Conservation (phyloP, 805 yeast genomes). For the Helenozyma rhizophorensis region DNA sequence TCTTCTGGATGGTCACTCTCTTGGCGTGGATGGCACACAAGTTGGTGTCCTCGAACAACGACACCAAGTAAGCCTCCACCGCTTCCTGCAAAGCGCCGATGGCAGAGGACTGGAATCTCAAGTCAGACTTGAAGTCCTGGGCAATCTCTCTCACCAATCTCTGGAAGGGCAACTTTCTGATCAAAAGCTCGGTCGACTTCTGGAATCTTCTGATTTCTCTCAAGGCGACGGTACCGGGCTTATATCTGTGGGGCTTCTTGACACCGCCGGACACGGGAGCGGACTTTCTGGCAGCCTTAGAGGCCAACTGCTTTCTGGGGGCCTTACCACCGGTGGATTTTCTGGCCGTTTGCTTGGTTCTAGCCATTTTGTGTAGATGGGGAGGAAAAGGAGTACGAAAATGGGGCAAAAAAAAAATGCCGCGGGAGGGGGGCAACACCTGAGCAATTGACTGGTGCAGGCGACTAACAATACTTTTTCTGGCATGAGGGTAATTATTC, state of each 20-base stretch:
- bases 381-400: constrained; percentile 1
- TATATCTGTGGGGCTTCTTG: constrained; percentile 92
- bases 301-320: constrained; percentile 90
- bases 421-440: not conserved
- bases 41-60: constrained; percentile 95
- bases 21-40: constrained; percentile 98
- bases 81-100: constrained; percentile 98
- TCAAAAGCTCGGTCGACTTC: constrained; percentile 89
- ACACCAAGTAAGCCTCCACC: constrained; percentile 95
- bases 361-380: constrained; percentile 56
- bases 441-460: constrained; percentile 3
- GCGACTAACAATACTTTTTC: constrained; percentile 1
- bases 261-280: constrained; percentile 93
- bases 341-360: constrained; percentile 94
- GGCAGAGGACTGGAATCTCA: constrained; percentile 96
- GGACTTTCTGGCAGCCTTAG: constrained; percentile 90
- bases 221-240: constrained; percentile 95
- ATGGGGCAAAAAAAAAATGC: not conserved
- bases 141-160: constrained; percentile 95
- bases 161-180: constrained; percentile 96
- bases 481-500: constrained; percentile 1
- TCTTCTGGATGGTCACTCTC: constrained; percentile 98
- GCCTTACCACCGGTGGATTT: constrained; percentile 95
- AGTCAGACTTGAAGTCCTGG: constrained; percentile 87
- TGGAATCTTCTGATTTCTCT: constrained; percentile 98